Evolutionary conservation across 805 yeast species (phyloP), one percentile per base, ranked within the genome.

Genomic region (Candida pini): DNA sequence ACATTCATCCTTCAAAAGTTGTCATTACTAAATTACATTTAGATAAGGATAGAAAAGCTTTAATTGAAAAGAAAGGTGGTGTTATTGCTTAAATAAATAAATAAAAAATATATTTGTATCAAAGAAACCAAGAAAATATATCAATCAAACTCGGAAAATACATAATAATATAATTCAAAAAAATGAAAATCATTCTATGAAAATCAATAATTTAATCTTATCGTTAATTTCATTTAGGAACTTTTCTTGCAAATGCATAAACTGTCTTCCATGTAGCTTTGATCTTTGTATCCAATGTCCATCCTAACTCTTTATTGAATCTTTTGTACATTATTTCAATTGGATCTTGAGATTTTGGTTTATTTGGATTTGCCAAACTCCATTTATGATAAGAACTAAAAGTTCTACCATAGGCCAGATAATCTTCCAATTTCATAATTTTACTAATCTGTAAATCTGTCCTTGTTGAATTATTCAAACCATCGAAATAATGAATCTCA

Each of bases 41-140:
- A 69, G 97, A 90, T 82, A 85, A 85, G 76, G 95, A 90, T 84
- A 85, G 98, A 81, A 89, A 90, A 81, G 94, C 85, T 68, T 81
- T 90, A 74, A 86, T 90, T 65, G 78, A 76, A 67, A 88, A 95
- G 83, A 90, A 90, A 80, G 96, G 97, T 70, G 97, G 97, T 67
- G 88, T 85, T 68, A 76, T 76, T 65, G 95, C 88, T 78, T 87
- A 86, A 76, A 66, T 66, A 49, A 27, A 34, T 34, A n/a, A 30
- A 30, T 4, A 20, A 24, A 30, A 24, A 30, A 30, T 12, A 7
- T 19, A 30, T 9, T 17, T 18, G 15, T 19, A 20, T n/a, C 13
- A 22, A 12, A 29, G 16, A 18, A 4, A 16, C n/a, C 23, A 10
- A 8, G 8, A 10, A 8, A 22, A 12, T 5, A 12, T 22, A 5